A percentile compares a stretch with the other conserved stretches of the same genome.
Conservation (phyloP, 108 stramenopile genomes). For the Pseudonitzschia multiseries region DNA sequence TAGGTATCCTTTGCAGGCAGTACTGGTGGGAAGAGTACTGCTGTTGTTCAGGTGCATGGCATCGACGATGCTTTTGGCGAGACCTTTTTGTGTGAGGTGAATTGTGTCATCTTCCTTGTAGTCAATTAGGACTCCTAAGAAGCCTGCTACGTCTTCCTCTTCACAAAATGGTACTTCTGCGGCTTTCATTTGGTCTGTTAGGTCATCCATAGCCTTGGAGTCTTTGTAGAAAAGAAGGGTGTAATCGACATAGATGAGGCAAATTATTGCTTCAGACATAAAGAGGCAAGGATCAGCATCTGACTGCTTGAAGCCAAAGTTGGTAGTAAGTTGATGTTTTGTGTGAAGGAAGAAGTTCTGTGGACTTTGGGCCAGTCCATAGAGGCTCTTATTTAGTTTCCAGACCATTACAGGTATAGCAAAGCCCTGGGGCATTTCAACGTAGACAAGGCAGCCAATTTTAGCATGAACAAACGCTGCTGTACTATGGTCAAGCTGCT, state of each 20-base stretch:
- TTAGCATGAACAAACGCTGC: constrained; percentile 7
- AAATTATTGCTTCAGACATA: constrained; percentile 27
- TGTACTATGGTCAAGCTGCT: constrained; percentile 41
- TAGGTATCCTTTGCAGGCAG: not conserved
- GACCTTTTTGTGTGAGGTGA: constrained; percentile 31
- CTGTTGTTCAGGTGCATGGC: not conserved
- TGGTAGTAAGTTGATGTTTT: not conserved
- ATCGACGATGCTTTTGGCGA: constrained; percentile 20
- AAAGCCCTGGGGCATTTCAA: constrained; percentile 19
- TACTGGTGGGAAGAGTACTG: not conserved
- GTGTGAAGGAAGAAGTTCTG: constrained; percentile 37
- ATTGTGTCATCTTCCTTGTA: constrained; percentile 9
- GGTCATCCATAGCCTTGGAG: constrained; percentile 9
- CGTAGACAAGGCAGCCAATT: constrained; percentile 17
- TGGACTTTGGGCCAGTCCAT: constrained; percentile 36
- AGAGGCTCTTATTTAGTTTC: constrained; percentile 31
- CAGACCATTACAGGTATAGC: constrained; percentile 20
- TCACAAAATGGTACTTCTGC: constrained; percentile 6
- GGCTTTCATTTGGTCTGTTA: constrained; percentile 1
- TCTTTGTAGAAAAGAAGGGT: constrained; percentile 5
- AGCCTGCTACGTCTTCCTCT: constrained; percentile 38
- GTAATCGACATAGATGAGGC: constrained; percentile 22
- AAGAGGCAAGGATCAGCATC: constrained; percentile 43
- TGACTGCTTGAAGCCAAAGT: constrained; percentile 28
- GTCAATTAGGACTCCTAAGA: constrained; percentile 43